A percentile compares a stretch with the other conserved stretches of the same genome.
Conservation (phyloP, 768 basidiomycete species). For the Panellus pusillus region DNA sequence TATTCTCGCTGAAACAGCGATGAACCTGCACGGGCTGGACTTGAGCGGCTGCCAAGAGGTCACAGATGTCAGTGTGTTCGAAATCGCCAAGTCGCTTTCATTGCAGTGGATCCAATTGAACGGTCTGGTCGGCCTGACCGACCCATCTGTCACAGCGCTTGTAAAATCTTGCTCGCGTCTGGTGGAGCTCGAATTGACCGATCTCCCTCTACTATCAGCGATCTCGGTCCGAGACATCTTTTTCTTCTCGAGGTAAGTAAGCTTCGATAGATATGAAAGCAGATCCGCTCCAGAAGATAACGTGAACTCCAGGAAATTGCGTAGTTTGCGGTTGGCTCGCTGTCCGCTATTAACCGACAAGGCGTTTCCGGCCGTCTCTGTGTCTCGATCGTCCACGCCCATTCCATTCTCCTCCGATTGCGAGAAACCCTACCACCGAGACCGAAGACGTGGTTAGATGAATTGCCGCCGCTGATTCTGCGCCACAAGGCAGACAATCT, state of each 20-base stretch:
- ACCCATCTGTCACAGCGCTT: conserved; percentile 63
- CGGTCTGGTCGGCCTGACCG: conserved; percentile 62
- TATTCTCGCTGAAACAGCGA: conserved; percentile 59
- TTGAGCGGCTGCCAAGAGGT: conserved; percentile 72
- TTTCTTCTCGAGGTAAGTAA: conserved; percentile 61
- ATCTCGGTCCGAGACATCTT: conserved; percentile 79
- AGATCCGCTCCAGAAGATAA: conserved; percentile 10
- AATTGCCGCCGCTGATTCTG: conserved; percentile 62
- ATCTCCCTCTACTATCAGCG: conserved; percentile 67
- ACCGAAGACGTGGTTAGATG: conserved; percentile 61
- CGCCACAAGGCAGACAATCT: conserved; percentile 70
- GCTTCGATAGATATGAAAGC: conserved; percentile 4
- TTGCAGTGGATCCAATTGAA: conserved; percentile 77
- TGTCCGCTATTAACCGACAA: conserved; percentile 78
- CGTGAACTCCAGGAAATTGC: conserved; percentile 55
- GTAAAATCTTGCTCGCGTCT: conserved; percentile 75
- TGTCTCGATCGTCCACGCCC: conserved; percentile 33
- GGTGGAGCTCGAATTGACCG: conserved; percentile 77
- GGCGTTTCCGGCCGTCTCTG: conserved; percentile 80
- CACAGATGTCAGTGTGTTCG: conserved; percentile 75
- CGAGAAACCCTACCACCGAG: conserved; percentile 58
- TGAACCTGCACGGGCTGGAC: conserved; percentile 72
- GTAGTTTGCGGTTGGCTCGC: conserved; percentile 73
- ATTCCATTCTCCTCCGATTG: conserved; percentile 23
- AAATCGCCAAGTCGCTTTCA: conserved; percentile 65